Evolutionary conservation across 2,329 filamentous ascomycete species (phyloP), one percentile per base, ranked within the genome.

Genomic region (Hymenoscyphus occultus): DNA sequence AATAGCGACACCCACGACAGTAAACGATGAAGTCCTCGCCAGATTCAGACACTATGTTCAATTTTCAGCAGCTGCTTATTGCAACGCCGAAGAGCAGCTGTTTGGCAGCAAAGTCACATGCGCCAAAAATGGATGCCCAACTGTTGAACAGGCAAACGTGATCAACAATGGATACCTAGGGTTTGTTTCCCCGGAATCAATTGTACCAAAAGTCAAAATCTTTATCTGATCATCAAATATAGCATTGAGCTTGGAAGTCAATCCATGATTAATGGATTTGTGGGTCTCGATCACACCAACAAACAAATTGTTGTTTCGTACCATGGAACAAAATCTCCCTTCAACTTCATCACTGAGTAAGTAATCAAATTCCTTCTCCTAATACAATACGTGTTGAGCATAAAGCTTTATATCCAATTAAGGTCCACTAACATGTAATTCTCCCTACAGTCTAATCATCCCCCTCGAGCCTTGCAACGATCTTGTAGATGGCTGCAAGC

Each of bases 291-390:
- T 73, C 68, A 77, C 19, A 73, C 72, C 31, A 80, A 79, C 68
- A 70, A 79, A 63, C 78, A 84, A 64, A 85, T 90, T 65, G 83
- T 90, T 59, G 74, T 89, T 54, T 80, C 85, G 39, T 80, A 88
- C 76, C 83, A 86, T 51, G 88, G 89, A 69, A 84, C 83, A 60
- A 56, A 67, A 13, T 63, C 58, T 19, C 45, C 65, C 16, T 48
- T 59, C 3, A 67, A 71, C 59, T 67, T 63, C 32, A 57, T 71
- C 19, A 65, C 66, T 10, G 64, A 73, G 65, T 67, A 61, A 59
- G 65, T 19, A 19, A 4, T 35, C 45, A 35, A 10, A 6, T 12
- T 54, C 39, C 31, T 14, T 10, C 59, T n/a, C 16, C 31, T 5
- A 5, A 2, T 51, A 51, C 13, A 39, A 59, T 35, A 35, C 35